Evolutionary conservation across 768 basidiomycete genomes (phyloP).

Genomic region (Mycena chlorophos): DNA sequence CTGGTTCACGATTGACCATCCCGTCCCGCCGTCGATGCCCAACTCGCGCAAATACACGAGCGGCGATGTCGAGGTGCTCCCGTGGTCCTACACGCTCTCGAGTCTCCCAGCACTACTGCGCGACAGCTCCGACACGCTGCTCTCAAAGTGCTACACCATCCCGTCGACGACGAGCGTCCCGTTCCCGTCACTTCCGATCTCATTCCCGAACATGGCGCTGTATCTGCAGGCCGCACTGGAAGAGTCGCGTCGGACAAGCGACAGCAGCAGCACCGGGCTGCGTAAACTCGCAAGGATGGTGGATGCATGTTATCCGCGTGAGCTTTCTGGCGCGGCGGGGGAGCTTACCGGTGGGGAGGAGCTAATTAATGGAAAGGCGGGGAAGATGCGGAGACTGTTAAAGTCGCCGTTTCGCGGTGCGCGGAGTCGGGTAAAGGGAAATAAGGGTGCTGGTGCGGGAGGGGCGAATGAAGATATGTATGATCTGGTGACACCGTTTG

Average conservation of each 20-base stretch:
- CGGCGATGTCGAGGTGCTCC: constrained; percentile 64
- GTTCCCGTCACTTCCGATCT: constrained; percentile 70
- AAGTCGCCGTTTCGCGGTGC: constrained; percentile 55
- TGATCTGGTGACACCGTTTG: constrained; percentile 81
- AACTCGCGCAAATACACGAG: constrained; percentile 51
- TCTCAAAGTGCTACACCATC: constrained; percentile 72
- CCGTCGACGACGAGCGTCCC: constrained; percentile 61
- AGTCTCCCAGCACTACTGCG: constrained; percentile 61
- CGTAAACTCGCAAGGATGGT: constrained; percentile 72
- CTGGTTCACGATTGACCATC: constrained; percentile 77
- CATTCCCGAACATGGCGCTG: constrained; percentile 72
- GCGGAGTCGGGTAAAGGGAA: constrained; percentile 37
- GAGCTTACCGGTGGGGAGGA: constrained; percentile 35
- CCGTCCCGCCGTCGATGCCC: constrained; percentile 48
- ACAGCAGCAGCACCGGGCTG: constrained; percentile 60
- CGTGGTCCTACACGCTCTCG: constrained; percentile 70
- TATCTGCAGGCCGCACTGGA: constrained; percentile 74
- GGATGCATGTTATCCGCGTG: constrained; percentile 66
- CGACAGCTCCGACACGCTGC: constrained; percentile 58
- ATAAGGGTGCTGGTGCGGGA: constrained; percentile 44
- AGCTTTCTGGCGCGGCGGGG: too few relatives aligned
- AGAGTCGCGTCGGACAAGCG: constrained; percentile 60
- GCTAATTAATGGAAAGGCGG: too few relatives aligned
- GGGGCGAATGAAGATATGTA: constrained; percentile 77
- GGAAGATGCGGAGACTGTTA: constrained; percentile 53